Base-by-base conservation (phyloP, 108 stramenopile genomes). In the Skeletonema grethae region DNA sequence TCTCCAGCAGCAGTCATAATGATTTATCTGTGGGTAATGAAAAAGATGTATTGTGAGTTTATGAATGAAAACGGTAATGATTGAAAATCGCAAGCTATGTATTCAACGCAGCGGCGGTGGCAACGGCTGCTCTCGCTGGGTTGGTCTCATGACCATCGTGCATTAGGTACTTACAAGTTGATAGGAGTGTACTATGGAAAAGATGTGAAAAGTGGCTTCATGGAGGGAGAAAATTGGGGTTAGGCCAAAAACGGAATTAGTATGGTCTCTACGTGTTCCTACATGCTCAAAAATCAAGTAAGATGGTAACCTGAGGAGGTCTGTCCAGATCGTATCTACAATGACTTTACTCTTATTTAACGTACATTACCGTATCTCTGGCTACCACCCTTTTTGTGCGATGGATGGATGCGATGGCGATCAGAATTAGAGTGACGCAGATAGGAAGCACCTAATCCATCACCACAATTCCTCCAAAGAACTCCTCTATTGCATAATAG, bases 1-100 rank as follows among this genome's bases (percentile, higher is more conserved):
- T 80, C 68, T 80, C 95, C 95, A 28, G 90, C 86, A 67, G 92
- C 92, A 69, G 95, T 93, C 95, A 96, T 96, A 10, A 46, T 29
- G 32, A 46, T 29, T 43, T 48, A 46, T 53, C 50, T 53, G 22
- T 24, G 7, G 50, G 22, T 53, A 8, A 16, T 46, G 22, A 22
- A 46, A 12, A 22, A 48, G 45, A 61, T 11, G 39, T 48, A 30
- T 61, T 18, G 60, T 61, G 36, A 61, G 60, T 28, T 28, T 0
- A 61, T 61, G 7, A 8, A 61, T 61, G 45, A 8, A n/a, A n/a
- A 7, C 9, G 4, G 15, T 3, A 15, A 38, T 3, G 41, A 38
- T 38, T 38, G 32, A 34, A 34, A 34, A 34, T 0, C 7, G 1
- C 7, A 7, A 4, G 32, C 32, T 3, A 34, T 4, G 0, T 34